Evolutionary conservation across 257 asterid genomes (phyloP), one percentile per base, ranked within the genome.

Genomic region (Paraleonurus japonicus): DNA sequence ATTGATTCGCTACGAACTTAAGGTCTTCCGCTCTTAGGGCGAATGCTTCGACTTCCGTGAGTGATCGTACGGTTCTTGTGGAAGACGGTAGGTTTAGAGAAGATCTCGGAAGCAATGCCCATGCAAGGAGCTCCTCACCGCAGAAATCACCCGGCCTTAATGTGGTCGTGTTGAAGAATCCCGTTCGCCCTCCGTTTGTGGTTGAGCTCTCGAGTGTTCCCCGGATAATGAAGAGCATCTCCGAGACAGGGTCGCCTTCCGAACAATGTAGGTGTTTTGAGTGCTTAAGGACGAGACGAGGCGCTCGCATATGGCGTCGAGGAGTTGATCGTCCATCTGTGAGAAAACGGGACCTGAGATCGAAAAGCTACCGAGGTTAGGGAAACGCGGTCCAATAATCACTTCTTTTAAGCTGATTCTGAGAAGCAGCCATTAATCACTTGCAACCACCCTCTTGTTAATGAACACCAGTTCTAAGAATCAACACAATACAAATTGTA

Each of bases 291-390:
- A 83, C 0, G 98, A 87, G 23, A 83, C 76, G 3, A 92, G 80
- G 22, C 95, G 96, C 85, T 92, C 96, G 9, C 98, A 92, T 79
- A 92, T 89, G 37, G 97, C 97, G 30, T 92, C 95, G 0, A 89
- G 93, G 20, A 92, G 86, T 58, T 86, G 89, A 37, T 83, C 91
- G 19, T 92, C 97, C 97, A 92, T 92, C 41, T 92, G 85, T 23
- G 96, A 85, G 84, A 92, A 92, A 89, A 92, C 4, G 93, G 96
- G 7, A 92, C 97, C 97, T 91, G 88, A 65, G 74, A 71, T 63
- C 4, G 59, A n/a, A 53, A 10, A 51, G 28, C 3, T 17, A 19
- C 26, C 27, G 6, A 17, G 27, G 53, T 45, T 15, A 45, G 53
- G 53, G 20, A 4, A 39, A 1, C 13, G 4, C 51, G 0, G 51